These are phyloP conservation scores for Salicornia ramosissima DNA, from an alignment of 148 eudicot genomes.

Conservation along the genomic window DNA sequence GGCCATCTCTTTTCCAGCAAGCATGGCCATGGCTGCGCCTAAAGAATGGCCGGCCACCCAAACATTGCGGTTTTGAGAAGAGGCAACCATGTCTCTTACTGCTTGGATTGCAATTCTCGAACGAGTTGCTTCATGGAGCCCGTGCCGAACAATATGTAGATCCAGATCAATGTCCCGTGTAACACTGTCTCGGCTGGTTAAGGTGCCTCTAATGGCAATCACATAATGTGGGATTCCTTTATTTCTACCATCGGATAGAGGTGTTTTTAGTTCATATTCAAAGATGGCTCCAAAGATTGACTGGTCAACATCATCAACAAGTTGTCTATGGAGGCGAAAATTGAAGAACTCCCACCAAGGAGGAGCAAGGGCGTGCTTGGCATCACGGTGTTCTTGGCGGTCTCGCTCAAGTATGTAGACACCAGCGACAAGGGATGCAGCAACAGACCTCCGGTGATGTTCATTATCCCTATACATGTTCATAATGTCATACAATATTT, in stretches of 20 bases:
- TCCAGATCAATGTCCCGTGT: slow-evolving; percentile 68
- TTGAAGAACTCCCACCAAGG: slow-evolving; percentile 83
- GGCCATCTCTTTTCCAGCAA: slow-evolving; percentile 85
- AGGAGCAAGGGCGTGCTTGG: slow-evolving; percentile 61
- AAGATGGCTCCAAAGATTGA: slow-evolving; percentile 77
- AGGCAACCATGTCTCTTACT: slow-evolving; percentile 59
- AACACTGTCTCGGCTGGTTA: slow-evolving; percentile 62
- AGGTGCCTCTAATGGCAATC: slow-evolving; percentile 79
- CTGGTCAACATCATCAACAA: slow-evolving; percentile 68
- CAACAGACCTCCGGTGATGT: slow-evolving; percentile 67
- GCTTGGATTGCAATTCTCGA: slow-evolving; percentile 62
- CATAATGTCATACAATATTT: neutral
- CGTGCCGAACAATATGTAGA: slow-evolving; percentile 60
- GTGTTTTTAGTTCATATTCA: slow-evolving; percentile 42
- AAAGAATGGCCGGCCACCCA: slow-evolving; percentile 92
- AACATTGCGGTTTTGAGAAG: slow-evolving; percentile 42
- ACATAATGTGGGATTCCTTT: slow-evolving; percentile 50
- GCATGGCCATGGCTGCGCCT: slow-evolving; percentile 86
- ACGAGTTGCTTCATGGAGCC: slow-evolving; percentile 72
- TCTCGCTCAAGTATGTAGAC: slow-evolving; percentile 80
- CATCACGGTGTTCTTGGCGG: slow-evolving; percentile 65
- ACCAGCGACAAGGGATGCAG: slow-evolving; percentile 79
- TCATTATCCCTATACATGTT: slow-evolving; percentile 54
- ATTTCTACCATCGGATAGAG: slow-evolving; percentile 17
- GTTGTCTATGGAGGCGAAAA: slow-evolving; percentile 46